Percentiles rank a stretch among this genome's conserved stretches.
phyloP scores from a whole-genome alignment of 345 rosid species.

The Raphanus raphanistrum region DNA sequence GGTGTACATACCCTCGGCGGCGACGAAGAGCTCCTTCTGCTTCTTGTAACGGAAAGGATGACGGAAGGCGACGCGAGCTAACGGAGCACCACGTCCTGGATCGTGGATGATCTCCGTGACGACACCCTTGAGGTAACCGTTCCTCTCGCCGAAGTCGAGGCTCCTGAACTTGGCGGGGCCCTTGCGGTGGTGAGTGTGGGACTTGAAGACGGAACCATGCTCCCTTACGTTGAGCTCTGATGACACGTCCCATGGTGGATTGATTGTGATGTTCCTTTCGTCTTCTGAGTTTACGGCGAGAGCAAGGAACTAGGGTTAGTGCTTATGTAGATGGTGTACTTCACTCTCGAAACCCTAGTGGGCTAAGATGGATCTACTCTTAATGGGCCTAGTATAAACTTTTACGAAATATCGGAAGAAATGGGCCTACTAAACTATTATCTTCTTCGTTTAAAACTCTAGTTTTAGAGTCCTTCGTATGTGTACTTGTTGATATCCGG shows the following conservation, averaged over 20 bases:
- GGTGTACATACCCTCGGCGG: not conserved
- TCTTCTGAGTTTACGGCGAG: slow-evolving; percentile 25
- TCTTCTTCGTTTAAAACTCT: no score
- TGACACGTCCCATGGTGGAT: not conserved
- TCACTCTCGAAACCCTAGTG: slow-evolving; percentile 31
- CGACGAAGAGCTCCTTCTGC: slow-evolving; percentile 9
- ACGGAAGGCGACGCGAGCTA: not conserved
- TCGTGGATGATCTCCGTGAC: slow-evolving; percentile 8
- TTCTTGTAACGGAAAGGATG: slow-evolving; percentile 6
- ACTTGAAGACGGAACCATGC: slow-evolving; percentile 1
- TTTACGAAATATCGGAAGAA: not conserved
- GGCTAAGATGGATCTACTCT: not conserved
- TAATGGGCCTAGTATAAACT: not conserved
- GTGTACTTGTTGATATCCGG: no score
- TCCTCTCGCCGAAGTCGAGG: slow-evolving; percentile 2
- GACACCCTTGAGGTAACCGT: not conserved
- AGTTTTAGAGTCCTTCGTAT: no score
- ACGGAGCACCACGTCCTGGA: not conserved
- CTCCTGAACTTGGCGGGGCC: not conserved
- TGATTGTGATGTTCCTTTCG: not conserved
- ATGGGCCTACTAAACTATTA: not conserved
- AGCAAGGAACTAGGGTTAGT: not conserved
- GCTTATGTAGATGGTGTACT: not conserved
- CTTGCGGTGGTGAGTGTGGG: slow-evolving; percentile 4
- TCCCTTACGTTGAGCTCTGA: not conserved